Evolutionary conservation across 768 basidiomycete species (phyloP).

Genomic region (Psilocybe cubensis): DNA sequence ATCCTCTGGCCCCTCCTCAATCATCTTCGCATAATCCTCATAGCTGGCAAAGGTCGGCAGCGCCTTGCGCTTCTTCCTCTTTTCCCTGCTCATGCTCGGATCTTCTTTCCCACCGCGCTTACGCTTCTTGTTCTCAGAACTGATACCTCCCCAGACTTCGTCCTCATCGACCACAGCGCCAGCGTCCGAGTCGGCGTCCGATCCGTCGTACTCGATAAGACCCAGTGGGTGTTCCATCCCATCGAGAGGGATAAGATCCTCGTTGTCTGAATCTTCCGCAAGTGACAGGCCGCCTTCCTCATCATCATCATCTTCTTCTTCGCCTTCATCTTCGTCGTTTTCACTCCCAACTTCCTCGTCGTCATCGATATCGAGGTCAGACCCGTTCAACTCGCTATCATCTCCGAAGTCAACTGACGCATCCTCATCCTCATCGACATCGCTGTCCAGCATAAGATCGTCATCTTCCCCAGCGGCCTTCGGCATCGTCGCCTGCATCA

Average conservation of each 20-base stretch:
- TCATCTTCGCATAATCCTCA: slow-evolving; percentile 85
- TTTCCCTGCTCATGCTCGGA: slow-evolving; percentile 37
- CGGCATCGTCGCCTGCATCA: slow-evolving; percentile 89
- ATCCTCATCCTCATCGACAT: slow-evolving; percentile 37
- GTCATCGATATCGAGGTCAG: slow-evolving; percentile 29
- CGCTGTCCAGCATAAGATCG: slow-evolving; percentile 40
- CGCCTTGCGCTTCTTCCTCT: slow-evolving; percentile 69
- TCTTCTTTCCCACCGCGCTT: slow-evolving; percentile 37
- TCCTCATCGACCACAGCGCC: slow-evolving; percentile 47
- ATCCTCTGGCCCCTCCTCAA: slow-evolving; percentile 78
- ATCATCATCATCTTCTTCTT: slow-evolving; percentile 38
- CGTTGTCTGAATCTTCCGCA: slow-evolving; percentile 71
- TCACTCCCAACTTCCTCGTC: no score
- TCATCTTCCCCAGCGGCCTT: slow-evolving; percentile 53
- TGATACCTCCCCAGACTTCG: slow-evolving; percentile 62
- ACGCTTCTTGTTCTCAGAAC: slow-evolving; percentile 42
- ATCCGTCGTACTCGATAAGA: slow-evolving; percentile 64
- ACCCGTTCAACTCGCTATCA: slow-evolving; percentile 25
- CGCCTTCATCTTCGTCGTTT: slow-evolving; percentile 24
- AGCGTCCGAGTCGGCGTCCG: slow-evolving; percentile 48
- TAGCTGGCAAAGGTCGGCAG: slow-evolving; percentile 86
- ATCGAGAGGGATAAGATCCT: slow-evolving; percentile 66
- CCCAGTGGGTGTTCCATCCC: slow-evolving; percentile 52
- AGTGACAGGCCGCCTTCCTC: slow-evolving; percentile 54
- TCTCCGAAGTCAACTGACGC: slow-evolving; percentile 10